Evolutionary conservation across 352 stramenopile species (phyloP).

Genomic region (Globisporangium abappressorium): DNA sequence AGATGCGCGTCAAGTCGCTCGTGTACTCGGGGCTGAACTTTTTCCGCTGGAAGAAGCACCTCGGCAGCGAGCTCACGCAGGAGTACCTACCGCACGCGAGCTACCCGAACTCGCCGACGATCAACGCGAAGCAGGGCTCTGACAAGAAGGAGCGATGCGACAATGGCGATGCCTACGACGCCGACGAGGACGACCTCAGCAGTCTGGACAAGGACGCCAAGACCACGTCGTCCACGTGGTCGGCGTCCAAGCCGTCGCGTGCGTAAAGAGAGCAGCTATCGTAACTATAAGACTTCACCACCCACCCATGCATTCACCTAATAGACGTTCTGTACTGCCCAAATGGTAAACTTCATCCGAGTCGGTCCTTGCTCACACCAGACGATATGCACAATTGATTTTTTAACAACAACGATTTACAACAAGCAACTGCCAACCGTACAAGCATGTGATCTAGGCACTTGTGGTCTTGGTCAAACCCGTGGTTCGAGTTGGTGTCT

Average conservation of each 20-base stretch:
- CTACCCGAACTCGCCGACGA: constrained; percentile 19
- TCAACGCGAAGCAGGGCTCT: constrained; percentile 12
- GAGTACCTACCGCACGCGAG: constrained; percentile 42
- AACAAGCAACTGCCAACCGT: neutral
- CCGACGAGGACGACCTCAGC: neutral
- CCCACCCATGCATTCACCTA: neutral
- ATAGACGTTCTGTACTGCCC: constrained; percentile 1
- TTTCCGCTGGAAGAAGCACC: constrained; percentile 77
- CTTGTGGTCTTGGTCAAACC: neutral
- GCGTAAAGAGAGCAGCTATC: constrained; percentile 1
- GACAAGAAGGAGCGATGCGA: neutral
- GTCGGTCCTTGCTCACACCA: neutral
- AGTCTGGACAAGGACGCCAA: neutral
- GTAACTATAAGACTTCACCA: constrained; percentile 1
- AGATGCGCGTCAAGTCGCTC: constrained; percentile 79
- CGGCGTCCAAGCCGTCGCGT: constrained; percentile 11
- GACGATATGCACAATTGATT: neutral
- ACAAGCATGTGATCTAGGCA: neutral
- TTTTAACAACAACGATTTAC: neutral
- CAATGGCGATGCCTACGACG: neutral
- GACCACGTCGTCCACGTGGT: constrained; percentile 16
- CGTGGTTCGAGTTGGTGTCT: neutral
- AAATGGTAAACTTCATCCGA: neutral
- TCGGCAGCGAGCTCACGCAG: constrained; percentile 73
- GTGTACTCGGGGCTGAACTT: constrained; percentile 60